phyloP scores from a whole-genome alignment of 2,329 filamentous ascomycete genomes.

The Colletotrichum sp. region DNA sequence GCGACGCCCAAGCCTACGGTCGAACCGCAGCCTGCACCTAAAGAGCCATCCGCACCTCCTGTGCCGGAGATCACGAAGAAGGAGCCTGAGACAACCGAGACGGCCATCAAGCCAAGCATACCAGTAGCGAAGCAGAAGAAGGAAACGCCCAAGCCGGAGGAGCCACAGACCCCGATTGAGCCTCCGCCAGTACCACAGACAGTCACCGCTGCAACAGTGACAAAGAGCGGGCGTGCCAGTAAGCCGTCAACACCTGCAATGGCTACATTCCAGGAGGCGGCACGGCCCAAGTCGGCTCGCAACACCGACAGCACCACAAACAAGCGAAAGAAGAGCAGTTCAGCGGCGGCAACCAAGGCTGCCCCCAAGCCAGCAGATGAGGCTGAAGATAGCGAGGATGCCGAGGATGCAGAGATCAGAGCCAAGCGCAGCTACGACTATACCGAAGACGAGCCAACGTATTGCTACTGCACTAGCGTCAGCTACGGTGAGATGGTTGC shows the following conservation, averaged over 20 bases:
- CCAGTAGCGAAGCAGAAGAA: constrained; percentile 42
- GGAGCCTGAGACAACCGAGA: constrained; percentile 27
- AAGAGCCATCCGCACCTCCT: constrained; percentile 25
- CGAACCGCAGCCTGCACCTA: constrained; percentile 24
- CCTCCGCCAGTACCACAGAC: constrained; percentile 47
- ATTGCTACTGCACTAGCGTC: constrained; percentile 81
- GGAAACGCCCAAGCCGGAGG: constrained; percentile 44
- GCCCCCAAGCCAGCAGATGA: constrained; percentile 41
- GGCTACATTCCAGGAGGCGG: constrained; percentile 62
- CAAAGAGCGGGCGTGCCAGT: constrained; percentile 69
- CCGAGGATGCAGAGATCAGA: constrained; percentile 65
- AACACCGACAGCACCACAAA: constrained; percentile 50
- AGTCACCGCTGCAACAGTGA: constrained; percentile 50
- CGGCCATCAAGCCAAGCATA: constrained; percentile 26
- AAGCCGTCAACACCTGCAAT: constrained; percentile 70
- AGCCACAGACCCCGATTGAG: constrained; percentile 34
- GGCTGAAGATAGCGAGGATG: constrained; percentile 42
- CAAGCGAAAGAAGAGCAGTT: constrained; percentile 64
- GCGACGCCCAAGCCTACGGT: constrained; percentile 1
- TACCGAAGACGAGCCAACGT: constrained; percentile 67
- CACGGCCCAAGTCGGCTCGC: constrained; percentile 59
- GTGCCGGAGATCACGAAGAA: constrained; percentile 23
- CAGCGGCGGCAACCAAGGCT: constrained; percentile 42
- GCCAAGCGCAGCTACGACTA: constrained; percentile 34
- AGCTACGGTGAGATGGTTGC: constrained; percentile 88